A percentile compares a stretch with the other conserved stretches of the same genome.
Evolutionary conservation across 1,284 basidiomycete genomes (phyloP).

Genomic region (Coniferiporia weirii): DNA sequence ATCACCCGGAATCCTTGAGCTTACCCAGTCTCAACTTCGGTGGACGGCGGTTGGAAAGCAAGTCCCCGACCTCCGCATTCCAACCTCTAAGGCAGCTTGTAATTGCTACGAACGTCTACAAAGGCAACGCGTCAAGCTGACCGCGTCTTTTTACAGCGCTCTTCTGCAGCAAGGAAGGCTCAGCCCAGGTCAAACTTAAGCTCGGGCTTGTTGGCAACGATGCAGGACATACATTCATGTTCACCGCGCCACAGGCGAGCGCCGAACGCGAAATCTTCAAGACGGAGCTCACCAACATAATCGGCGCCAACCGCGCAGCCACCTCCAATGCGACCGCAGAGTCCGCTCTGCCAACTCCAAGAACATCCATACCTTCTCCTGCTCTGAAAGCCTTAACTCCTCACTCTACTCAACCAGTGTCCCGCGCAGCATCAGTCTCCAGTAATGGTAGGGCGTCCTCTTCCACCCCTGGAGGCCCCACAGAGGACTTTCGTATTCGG

Average conservation of each 20-base stretch:
- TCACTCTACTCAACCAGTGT: constrained; percentile 23
- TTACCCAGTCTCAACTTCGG: constrained; percentile 60
- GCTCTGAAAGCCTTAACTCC: neutral
- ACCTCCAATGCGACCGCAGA: constrained; percentile 24
- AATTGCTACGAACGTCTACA: constrained; percentile 30
- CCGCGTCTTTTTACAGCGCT: constrained; percentile 44
- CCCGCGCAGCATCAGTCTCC: constrained; percentile 55
- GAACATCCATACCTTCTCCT: constrained; percentile 24
- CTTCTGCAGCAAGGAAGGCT: constrained; percentile 78
- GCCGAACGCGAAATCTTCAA: constrained; percentile 79
- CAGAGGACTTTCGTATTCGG: constrained; percentile 63
- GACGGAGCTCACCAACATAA: constrained; percentile 65
- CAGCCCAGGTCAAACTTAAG: constrained; percentile 70
- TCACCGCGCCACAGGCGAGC: constrained; percentile 56
- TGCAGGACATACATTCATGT: constrained; percentile 74
- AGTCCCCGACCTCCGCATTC: constrained; percentile 54
- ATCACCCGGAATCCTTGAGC: constrained; percentile 60
- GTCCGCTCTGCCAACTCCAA: constrained; percentile 20
- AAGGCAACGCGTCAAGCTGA: neutral
- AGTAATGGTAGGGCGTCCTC: constrained; percentile 53
- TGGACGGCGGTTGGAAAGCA: constrained; percentile 70
- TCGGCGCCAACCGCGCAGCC: constrained; percentile 55
- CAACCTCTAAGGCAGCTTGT: constrained; percentile 58
- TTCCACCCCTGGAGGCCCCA: constrained; percentile 51
- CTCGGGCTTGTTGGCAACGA: constrained; percentile 61